Base-by-base conservation (phyloP, 164 flowering plant genomes). In the Aristolochia fimbriata region DNA sequence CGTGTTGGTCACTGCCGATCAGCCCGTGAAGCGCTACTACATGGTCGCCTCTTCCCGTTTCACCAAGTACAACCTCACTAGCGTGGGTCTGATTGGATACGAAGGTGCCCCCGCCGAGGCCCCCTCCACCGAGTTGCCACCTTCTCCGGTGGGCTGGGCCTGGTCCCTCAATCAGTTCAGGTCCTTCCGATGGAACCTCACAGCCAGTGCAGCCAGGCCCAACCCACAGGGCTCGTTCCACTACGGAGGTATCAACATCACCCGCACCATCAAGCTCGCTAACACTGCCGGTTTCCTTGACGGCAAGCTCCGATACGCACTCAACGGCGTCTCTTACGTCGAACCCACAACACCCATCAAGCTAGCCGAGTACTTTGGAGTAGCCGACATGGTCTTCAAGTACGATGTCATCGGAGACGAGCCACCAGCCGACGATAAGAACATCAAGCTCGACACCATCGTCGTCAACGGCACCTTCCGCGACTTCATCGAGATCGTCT, bases 1-100 rank as follows among this genome's bases (percentile, higher is more conserved):
- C 15, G 88, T 85, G 15, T 58, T 85, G 68, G 80, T 85, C n/a
- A 81, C 82, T 0, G 83, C 86, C 43, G 77, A 85, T 65, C 86
- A 83, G 57, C 74, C 82, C 0, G 31, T 75, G 9, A 68, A 74
- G 47, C 82, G 80, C 47, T 83, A 81, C 66, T 77, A 68, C 71
- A 72, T 85, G 51, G 86, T 80, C 19, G 81, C 74, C 55, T 79
- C 91, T 0, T 68, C 84, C 0, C 77, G 87, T 2, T 83, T 85
- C 67, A 78, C 78, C 31, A 71, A 80, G 15, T 76, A 64, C 65
- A 69, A 74, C 23, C 83, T 83, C 63, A 65, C 77, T 0, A 43
- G 83, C 16, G 77, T 84, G 2, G 65, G 80, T 14, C 33, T 80
- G 60, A 74, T 85, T 61, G 84, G 65, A 45, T 85, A 85, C 51